These are phyloP conservation scores for Tephrocybe sp. DNA, from an alignment of 768 basidiomycete genomes.

Conservation along the genomic window DNA sequence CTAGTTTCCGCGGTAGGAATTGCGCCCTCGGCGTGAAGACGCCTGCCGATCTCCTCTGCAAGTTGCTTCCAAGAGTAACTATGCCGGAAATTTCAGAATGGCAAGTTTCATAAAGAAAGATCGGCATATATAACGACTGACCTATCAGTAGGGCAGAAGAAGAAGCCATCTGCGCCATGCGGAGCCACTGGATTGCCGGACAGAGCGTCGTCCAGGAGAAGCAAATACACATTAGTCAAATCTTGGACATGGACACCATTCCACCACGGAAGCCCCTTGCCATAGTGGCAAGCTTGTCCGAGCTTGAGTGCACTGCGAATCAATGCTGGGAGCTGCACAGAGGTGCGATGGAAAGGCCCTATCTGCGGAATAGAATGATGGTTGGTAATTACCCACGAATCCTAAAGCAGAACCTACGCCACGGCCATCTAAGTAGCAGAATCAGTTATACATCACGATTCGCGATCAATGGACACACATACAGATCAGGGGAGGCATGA, in stretches of 20 bases:
- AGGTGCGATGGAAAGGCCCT: slow-evolving; percentile 18
- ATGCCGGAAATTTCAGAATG: neutral
- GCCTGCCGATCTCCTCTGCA: slow-evolving; percentile 15
- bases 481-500: slow-evolving; percentile 17
- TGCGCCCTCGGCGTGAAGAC: slow-evolving; percentile 11
- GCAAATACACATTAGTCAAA: slow-evolving; percentile 7
- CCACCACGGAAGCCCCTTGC: slow-evolving; percentile 15
- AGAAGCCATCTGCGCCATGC: slow-evolving; percentile 14
- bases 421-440: slow-evolving; percentile 13
- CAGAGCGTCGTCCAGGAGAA: slow-evolving; percentile 14
- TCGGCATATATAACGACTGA: neutral
- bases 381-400: neutral
- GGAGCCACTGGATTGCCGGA: slow-evolving; percentile 10
- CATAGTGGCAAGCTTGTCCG: slow-evolving; percentile 13
- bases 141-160: slow-evolving; percentile 16
- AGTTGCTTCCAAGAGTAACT: slow-evolving; percentile 15
- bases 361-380: slow-evolving; percentile 1
- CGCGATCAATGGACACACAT: neutral
- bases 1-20: slow-evolving; percentile 13
- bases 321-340: slow-evolving; percentile 15
- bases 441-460: neutral
- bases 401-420: slow-evolving; percentile 6
- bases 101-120: neutral
- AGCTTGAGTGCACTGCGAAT: slow-evolving; percentile 16
- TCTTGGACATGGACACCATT: slow-evolving; percentile 18